These are phyloP conservation scores for Apiotrichum domesticum DNA, from an alignment of 1,284 basidiomycete species.

Conservation along the genomic window DNA sequence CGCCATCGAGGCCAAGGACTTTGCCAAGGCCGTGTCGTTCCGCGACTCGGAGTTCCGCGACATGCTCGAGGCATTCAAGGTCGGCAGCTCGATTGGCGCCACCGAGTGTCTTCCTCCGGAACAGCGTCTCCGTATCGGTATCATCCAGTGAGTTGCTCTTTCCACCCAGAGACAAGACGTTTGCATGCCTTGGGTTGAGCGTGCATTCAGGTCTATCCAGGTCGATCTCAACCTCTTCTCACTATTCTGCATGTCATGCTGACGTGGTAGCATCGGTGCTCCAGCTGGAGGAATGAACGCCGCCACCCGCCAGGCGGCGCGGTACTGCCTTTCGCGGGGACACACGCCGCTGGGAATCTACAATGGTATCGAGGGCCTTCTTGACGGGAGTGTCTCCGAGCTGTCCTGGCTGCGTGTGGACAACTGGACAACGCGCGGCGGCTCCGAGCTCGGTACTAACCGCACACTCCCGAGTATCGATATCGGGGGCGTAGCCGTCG, in stretches of 20 bases:
- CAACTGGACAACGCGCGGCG: constrained; percentile 90
- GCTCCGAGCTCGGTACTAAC: constrained; percentile 96
- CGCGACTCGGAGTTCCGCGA: constrained; percentile 91
- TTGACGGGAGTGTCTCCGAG: constrained; percentile 79
- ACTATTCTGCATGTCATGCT: too few species aligned
- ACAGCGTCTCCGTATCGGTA: constrained; percentile 76
- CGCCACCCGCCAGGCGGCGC: constrained; percentile 86
- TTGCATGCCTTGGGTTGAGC: too few species aligned
- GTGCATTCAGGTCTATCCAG: too few species aligned
- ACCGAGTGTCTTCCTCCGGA: constrained; percentile 59
- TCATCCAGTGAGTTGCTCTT: constrained; percentile 59
- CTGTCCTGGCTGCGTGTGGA: constrained; percentile 95
- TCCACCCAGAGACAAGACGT: too few species aligned
- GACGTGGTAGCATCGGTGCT: constrained; percentile 61
- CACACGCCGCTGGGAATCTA: constrained; percentile 85
- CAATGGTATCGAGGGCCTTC: constrained; percentile 90
- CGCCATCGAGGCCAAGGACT: constrained; percentile 79
- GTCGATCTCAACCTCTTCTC: too few species aligned
- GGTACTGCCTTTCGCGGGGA: constrained; percentile 86
- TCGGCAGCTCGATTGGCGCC: constrained; percentile 61
- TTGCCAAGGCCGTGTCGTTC: constrained; percentile 76
- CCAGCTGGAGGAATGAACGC: constrained; percentile 99
- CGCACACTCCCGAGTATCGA: constrained; percentile 78
- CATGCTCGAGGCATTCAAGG: constrained; percentile 73
- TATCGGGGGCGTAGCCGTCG: constrained; percentile 77